Conservation (phyloP, 441 rosid genomes). For the California macrophylla region DNA sequence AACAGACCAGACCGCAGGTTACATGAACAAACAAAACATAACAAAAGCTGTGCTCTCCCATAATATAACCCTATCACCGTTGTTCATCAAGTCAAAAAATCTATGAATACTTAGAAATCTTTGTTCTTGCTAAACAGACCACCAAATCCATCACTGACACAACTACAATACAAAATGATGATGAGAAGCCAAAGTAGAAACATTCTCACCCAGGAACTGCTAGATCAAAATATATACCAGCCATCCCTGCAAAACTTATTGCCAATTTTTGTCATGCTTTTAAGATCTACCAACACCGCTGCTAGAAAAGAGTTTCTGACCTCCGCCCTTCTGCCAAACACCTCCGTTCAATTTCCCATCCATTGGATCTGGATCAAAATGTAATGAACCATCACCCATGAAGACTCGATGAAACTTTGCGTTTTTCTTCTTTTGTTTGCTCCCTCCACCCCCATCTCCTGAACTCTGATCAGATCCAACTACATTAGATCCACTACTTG, state of each 20-base stretch:
- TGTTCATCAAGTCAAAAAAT: background rate
- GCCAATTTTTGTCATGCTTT: background rate
- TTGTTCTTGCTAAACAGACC: background rate
- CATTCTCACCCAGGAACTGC: background rate
- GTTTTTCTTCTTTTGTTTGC: slow-evolving; percentile 62
- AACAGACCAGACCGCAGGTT: background rate
- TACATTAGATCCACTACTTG: slow-evolving; percentile 20
- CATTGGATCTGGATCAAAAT: slow-evolving; percentile 27
- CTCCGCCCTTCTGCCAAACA: slow-evolving; percentile 67
- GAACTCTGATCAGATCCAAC: slow-evolving; percentile 11
- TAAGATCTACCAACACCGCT: background rate
- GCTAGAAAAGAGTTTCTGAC: slow-evolving; percentile 43
- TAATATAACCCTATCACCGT: too few relatives aligned
- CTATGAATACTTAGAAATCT: background rate
- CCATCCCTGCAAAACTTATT: background rate
- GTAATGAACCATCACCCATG: slow-evolving; percentile 72
- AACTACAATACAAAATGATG: background rate
- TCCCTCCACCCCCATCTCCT: slow-evolving; percentile 32
- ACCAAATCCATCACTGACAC: background rate
- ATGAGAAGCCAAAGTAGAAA: background rate
- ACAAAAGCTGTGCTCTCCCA: background rate
- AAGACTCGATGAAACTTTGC: slow-evolving; percentile 63
- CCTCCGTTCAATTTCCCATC: slow-evolving; percentile 29
- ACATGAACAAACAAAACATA: background rate
- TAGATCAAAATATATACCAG: background rate